phyloP scores from a whole-genome alignment of 495 filamentous ascomycete genomes.

The Usnea hakonensis region DNA sequence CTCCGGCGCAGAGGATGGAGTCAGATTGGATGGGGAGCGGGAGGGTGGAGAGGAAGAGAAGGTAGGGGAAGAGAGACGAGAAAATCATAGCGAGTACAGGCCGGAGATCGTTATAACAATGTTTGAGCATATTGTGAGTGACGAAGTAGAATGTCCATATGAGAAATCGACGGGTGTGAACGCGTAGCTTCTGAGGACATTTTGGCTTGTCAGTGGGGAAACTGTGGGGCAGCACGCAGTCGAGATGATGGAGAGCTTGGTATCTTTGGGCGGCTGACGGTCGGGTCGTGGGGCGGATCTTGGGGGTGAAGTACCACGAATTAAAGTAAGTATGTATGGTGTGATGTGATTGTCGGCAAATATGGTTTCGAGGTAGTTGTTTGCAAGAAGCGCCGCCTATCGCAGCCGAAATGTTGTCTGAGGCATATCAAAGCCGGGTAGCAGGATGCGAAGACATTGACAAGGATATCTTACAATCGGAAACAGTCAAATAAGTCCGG shows the following conservation, averaged over 20 bases:
- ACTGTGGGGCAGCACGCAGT: not conserved
- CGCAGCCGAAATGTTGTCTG: not conserved
- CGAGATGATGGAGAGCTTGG: not conserved
- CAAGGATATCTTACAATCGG: not conserved
- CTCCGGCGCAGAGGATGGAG: not conserved
- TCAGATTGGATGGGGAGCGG: not conserved
- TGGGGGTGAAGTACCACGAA: not conserved
- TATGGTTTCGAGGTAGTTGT: not conserved
- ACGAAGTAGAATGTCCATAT: not conserved
- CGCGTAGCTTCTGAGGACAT: not conserved
- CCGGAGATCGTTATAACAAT: not conserved
- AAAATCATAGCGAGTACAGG: not conserved
- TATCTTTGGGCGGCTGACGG: not conserved
- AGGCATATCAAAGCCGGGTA: not conserved
- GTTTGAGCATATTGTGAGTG: too few relatives aligned
- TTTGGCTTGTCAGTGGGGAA: not conserved
- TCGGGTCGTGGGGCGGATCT: not conserved
- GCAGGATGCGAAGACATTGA: not conserved
- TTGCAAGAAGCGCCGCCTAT: constrained; percentile 1
- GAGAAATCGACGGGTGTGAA: not conserved
- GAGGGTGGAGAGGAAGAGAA: not conserved
- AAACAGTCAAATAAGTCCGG: not conserved
- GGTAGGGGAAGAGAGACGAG: not conserved
- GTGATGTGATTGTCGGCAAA: not conserved
- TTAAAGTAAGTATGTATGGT: too few relatives aligned